Percentiles rank a stretch among this genome's conserved stretches.
Evolutionary conservation across 1,284 basidiomycete genomes (phyloP).

Genomic region (Rhodotorula sp.): DNA sequence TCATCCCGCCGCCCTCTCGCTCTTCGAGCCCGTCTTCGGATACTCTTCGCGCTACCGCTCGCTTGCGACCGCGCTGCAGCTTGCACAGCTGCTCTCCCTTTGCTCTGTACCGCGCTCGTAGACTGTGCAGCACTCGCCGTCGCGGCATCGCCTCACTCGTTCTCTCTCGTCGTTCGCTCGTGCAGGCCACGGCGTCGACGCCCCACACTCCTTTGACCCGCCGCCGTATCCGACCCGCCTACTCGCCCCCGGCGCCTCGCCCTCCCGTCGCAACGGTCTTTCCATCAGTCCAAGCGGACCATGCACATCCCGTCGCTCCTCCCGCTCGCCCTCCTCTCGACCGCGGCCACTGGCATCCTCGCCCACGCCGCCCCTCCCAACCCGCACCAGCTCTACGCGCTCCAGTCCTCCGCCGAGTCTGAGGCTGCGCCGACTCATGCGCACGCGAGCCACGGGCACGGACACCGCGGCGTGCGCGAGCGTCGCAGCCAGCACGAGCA

Average conservation of each 20-base stretch:
- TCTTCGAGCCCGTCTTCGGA: no score
- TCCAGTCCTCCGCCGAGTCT: slow-evolving; percentile 9
- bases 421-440: not conserved
- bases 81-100: no score
- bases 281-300: not conserved
- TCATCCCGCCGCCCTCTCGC: no score
- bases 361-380: slow-evolving; percentile 21
- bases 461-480: not conserved
- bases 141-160: no score
- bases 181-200: not conserved
- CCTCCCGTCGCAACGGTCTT: not conserved
- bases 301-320: slow-evolving; percentile 7
- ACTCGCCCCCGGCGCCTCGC: not conserved
- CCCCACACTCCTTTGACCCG: not conserved
- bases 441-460: not conserved
- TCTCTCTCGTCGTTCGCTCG: not conserved
- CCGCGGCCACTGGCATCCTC: not conserved
- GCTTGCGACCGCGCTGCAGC: no score
- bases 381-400: slow-evolving; percentile 20
- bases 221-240: not conserved
- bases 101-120: no score
- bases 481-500: not conserved
- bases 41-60: no score
- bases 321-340: not conserved
- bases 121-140: no score